phyloP scores from a whole-genome alignment of 768 basidiomycete genomes.

The Tricholomella constricta region DNA sequence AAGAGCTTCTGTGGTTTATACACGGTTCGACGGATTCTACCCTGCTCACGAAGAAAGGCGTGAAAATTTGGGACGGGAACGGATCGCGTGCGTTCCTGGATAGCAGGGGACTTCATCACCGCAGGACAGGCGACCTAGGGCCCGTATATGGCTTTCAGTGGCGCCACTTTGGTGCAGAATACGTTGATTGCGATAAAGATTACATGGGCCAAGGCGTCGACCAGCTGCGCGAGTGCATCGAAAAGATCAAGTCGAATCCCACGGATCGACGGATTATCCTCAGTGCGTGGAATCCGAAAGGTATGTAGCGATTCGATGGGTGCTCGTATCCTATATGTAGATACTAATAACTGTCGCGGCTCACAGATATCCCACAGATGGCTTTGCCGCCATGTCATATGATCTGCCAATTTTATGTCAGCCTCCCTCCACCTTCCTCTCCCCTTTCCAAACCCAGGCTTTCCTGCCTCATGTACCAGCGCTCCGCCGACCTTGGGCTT shows the following conservation, averaged over 20 bases:
- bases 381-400: constrained; percentile 98
- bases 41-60: constrained; percentile 73
- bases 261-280: constrained; percentile 93
- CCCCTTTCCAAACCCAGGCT: constrained; percentile 66
- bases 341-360: constrained; percentile 4
- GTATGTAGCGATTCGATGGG: constrained; percentile 46
- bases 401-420: constrained; percentile 99
- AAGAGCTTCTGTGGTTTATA: constrained; percentile 96
- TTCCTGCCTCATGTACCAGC: constrained; percentile 98
- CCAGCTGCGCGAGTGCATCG: constrained; percentile 85
- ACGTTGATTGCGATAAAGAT: constrained; percentile 69
- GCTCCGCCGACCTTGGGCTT: constrained; percentile 95
- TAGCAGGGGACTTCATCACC: constrained; percentile 76
- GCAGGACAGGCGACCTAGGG: constrained; percentile 89
- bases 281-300: constrained; percentile 97
- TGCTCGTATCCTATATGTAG: background rate
- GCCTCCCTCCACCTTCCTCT: constrained; percentile 62
- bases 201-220: constrained; percentile 89
- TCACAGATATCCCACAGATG: constrained; percentile 86
- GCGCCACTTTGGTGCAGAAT: constrained; percentile 91
- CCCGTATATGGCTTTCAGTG: constrained; percentile 98
- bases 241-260: constrained; percentile 90
- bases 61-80: constrained; percentile 99
- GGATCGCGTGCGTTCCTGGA: constrained; percentile 88
- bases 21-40: constrained; percentile 81